phyloP scores from a whole-genome alignment of 768 basidiomycete genomes.

The Boletus rubroflammeus region DNA sequence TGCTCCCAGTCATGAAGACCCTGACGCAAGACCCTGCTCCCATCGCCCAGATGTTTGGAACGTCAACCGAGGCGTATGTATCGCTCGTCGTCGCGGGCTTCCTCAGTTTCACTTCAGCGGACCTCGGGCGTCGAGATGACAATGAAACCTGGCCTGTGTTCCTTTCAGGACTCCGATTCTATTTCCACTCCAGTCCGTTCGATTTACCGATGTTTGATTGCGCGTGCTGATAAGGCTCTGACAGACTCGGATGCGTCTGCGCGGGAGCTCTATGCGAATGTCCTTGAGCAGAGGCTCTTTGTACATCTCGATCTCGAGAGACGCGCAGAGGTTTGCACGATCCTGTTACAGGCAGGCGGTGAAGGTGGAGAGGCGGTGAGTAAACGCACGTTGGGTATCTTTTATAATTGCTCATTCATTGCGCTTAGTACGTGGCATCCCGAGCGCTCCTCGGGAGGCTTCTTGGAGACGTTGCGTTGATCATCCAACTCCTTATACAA shows the following conservation, averaged over 20 bases:
- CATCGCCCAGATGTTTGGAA: slow-evolving; percentile 35
- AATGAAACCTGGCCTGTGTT: slow-evolving; percentile 50
- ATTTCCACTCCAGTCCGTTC: slow-evolving; percentile 46
- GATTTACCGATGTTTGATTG: neutral
- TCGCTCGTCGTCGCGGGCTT: slow-evolving; percentile 45
- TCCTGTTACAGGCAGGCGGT: slow-evolving; percentile 52
- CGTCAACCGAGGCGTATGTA: slow-evolving; percentile 34
- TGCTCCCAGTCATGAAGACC: slow-evolving; percentile 55
- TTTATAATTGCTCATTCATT: neutral
- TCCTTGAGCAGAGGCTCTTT: slow-evolving; percentile 57
- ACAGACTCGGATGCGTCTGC: slow-evolving; percentile 40
- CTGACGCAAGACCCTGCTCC: slow-evolving; percentile 28
- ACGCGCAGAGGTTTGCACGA: slow-evolving; percentile 51
- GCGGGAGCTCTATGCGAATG: slow-evolving; percentile 40
- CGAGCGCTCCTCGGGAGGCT: slow-evolving; percentile 49
- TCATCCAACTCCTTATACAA: slow-evolving; percentile 47
- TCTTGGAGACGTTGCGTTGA: slow-evolving; percentile 48
- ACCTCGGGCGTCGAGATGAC: slow-evolving; percentile 43
- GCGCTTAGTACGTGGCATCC: slow-evolving; percentile 40
- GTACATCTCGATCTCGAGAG: slow-evolving; percentile 46
- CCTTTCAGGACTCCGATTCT: slow-evolving; percentile 38
- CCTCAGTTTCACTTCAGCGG: slow-evolving; percentile 42
- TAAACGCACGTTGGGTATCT: neutral
- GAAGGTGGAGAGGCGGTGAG: slow-evolving; percentile 49
- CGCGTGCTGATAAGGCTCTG: neutral